These are phyloP conservation scores for Trypethelium eluteriae DNA, from an alignment of 495 filamentous ascomycete species.

Conservation along the genomic window DNA sequence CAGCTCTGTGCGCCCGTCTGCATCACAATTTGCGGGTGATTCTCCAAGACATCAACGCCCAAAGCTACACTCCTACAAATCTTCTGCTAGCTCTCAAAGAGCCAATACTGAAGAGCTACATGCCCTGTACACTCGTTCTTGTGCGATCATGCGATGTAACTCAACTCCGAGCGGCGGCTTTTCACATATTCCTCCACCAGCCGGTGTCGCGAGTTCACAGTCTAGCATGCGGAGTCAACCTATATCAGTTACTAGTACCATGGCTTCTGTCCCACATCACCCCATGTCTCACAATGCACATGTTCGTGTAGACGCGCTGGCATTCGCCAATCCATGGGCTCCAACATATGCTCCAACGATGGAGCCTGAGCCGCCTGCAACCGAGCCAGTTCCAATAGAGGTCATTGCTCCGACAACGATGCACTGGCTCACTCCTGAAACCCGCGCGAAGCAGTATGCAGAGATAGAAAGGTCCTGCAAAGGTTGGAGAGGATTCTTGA, in stretches of 20 bases:
- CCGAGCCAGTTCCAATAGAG: not conserved
- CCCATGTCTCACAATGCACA: not conserved
- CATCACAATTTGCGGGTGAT: not conserved
- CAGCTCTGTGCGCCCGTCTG: not conserved
- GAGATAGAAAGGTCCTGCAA: not conserved
- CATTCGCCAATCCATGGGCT: not conserved
- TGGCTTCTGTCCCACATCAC: not conserved
- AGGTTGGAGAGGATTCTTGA: slow-evolving; percentile 9
- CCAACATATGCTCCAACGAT: not conserved
- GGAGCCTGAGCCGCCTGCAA: not conserved
- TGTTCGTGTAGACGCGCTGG: not conserved
- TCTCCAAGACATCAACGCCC: not conserved
- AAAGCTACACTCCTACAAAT: not conserved
- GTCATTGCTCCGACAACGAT: slow-evolving; percentile 5
- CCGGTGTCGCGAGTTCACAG: not conserved
- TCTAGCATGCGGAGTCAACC: not conserved
- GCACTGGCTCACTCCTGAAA: slow-evolving; percentile 4
- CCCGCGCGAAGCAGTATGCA: slow-evolving; percentile 2
- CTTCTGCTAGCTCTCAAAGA: slow-evolving; percentile 2
- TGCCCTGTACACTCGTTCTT: slow-evolving; percentile 2
- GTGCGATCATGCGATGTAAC: slow-evolving; percentile 1
- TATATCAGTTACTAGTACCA: not conserved
- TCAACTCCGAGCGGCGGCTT: not conserved
- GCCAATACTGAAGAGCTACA: slow-evolving; percentile 1
- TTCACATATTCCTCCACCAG: not conserved